Evolutionary conservation across 345 rosid species (phyloP), one percentile per base, ranked within the genome.

Genomic region (Brassica cretica): DNA sequence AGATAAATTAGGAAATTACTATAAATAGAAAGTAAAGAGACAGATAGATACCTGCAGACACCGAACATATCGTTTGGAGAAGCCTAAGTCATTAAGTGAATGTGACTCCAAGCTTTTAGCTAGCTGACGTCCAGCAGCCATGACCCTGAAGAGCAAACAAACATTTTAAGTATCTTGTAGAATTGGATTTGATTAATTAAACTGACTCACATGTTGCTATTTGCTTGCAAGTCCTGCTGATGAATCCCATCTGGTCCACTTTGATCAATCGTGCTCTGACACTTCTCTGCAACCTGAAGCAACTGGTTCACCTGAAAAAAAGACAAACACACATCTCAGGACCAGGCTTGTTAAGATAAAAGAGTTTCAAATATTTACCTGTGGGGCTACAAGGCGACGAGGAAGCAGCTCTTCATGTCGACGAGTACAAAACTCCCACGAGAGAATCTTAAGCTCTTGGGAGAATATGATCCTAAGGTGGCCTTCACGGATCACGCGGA

Each of bases 401-500:
- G 97, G 99, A 77, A 91, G 95, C 55, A 95, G 91, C 84, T 95
- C 97, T 85, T 95, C 98, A 82, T 93, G 99, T 19, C 86, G 88
- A 3, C 91, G 91, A 8, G 94, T 94, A 86, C 99, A 95, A 78
- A 93, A 95, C 81, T 95, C 99, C 99, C 99, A 95, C 24, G 94
- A 91, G 76, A 95, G 80, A 76, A 95, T 93, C 99, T 95, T 93
- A 62, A 95, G 86, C 66, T 95, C 99, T 59, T 88, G 91, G 69
- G 96, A 86, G 74, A 95, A 95, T 79, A 90, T 77, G 73, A 95
- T 88, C 58, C 99, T 92, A 65, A 95, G 96, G 82, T 87, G 94
- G 75, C 99, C 99, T 89, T 93, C 99, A 44, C 96, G 98, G 62
- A 95, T 94, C 78, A 95, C 96, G 72, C 98, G 99, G 82, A 93